Evolutionary conservation across 306 rosid genomes (phyloP).

Genomic region (Cucurbita moschata): DNA sequence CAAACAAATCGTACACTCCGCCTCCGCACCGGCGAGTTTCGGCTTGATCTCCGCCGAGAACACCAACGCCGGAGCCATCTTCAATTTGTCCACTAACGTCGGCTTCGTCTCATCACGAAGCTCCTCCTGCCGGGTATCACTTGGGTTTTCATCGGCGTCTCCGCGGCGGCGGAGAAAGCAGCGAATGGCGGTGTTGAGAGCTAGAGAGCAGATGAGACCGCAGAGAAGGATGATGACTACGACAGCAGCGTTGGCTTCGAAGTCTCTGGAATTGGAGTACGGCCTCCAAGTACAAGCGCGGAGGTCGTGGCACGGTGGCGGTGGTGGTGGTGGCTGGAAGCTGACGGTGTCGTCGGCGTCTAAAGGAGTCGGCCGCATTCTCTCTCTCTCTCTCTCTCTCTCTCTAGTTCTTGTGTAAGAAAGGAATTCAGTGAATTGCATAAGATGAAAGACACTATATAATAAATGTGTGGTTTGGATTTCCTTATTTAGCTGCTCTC

Average conservation of each 20-base stretch:
- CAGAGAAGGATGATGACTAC: constrained; percentile 34
- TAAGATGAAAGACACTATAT: background rate
- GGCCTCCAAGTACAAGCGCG: constrained; percentile 20
- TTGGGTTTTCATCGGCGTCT: background rate
- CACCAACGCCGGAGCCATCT: constrained; percentile 12
- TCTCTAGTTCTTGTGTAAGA: background rate
- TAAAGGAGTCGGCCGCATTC: constrained; percentile 1
- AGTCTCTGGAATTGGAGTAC: constrained; percentile 22
- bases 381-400: background rate
- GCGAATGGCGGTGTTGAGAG: constrained; percentile 29
- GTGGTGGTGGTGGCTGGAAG: background rate
- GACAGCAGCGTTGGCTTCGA: constrained; percentile 33
- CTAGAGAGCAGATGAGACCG: constrained; percentile 26
- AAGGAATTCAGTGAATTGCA: background rate
- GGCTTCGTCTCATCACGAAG: background rate
- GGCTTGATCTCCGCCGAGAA: constrained; percentile 20
- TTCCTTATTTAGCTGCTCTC: too few relatives aligned
- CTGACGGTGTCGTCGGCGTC: constrained; percentile 1
- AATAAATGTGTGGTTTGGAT: background rate
- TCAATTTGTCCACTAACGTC: background rate
- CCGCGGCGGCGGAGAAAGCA: constrained; percentile 26
- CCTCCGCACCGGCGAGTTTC: constrained; percentile 21
- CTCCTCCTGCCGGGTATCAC: background rate
- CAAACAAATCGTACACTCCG: constrained; percentile 39
- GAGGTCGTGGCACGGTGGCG: constrained; percentile 4